phyloP scores from a whole-genome alignment of 148 eudicot species.

The Beta vulgaris region DNA sequence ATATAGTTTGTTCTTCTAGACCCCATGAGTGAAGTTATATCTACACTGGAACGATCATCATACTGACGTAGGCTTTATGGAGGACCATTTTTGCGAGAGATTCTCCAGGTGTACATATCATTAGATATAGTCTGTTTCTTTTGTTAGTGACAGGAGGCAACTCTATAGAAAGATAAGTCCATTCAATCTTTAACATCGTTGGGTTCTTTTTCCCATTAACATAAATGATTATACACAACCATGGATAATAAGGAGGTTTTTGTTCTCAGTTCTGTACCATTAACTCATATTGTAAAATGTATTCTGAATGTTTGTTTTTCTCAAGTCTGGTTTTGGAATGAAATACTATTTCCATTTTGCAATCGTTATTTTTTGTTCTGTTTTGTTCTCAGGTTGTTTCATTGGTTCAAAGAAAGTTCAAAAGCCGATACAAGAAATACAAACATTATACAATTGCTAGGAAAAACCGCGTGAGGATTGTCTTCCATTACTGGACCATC shows the following conservation, averaged over 20 bases:
- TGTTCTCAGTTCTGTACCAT: slow-evolving; percentile 2
- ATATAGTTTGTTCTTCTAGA: neutral
- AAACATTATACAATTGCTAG: neutral
- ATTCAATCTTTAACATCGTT: neutral
- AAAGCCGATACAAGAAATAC: neutral
- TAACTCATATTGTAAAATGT: neutral
- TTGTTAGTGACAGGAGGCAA: neutral
- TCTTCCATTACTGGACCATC: too few species aligned
- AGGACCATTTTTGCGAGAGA: slow-evolving; percentile 18
- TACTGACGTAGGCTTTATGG: neutral
- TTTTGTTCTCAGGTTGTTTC: neutral
- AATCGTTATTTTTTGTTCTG: neutral
- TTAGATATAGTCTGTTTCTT: neutral
- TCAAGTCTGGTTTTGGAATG: neutral
- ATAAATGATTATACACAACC: neutral
- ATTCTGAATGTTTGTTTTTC: neutral
- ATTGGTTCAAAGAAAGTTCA: neutral
- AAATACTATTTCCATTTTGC: neutral
- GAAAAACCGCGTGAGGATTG: too few species aligned
- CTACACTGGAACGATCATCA: neutral
- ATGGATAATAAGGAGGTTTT: neutral
- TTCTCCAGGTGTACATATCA: slow-evolving; percentile 16
- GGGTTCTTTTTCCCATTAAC: neutral
- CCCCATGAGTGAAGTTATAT: neutral
- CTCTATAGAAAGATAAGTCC: slow-evolving; percentile 5